phyloP scores from a whole-genome alignment of 108 stramenopile species.

The Skeletonema costatum region DNA sequence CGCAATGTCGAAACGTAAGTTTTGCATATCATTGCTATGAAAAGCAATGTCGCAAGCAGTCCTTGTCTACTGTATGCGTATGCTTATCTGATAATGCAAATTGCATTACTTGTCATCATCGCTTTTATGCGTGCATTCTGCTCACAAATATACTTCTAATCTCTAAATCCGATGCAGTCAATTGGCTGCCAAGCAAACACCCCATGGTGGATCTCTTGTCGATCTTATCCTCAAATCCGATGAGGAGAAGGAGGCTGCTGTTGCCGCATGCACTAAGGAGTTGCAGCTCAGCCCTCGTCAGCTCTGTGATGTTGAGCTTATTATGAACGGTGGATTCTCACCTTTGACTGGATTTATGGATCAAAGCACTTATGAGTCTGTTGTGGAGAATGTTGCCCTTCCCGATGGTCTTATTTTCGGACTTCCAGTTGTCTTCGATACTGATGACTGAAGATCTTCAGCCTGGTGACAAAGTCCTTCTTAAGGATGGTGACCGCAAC shows the following conservation, averaged over 20 bases:
- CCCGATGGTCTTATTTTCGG: conserved; percentile 95
- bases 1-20: conserved; percentile 41
- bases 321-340: conserved; percentile 98
- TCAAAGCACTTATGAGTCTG: conserved; percentile 87
- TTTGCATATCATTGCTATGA: background rate
- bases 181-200: conserved; percentile 82
- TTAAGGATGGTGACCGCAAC: conserved; percentile 93
- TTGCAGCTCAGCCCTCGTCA: conserved; percentile 93
- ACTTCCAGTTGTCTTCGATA: conserved; percentile 98
- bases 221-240: conserved; percentile 90
- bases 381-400: conserved; percentile 93
- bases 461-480: conserved; percentile 91
- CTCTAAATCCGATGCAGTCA: conserved; percentile 35
- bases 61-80: background rate
- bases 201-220: conserved; percentile 95
- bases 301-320: conserved; percentile 97
- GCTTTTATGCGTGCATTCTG: background rate
- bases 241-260: conserved; percentile 87
- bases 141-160: background rate
- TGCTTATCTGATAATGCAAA: background rate
- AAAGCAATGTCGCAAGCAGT: background rate
- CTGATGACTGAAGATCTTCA: conserved; percentile 87
- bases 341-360: conserved; percentile 99
- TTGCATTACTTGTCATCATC: background rate
- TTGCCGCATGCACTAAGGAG: conserved; percentile 84